A percentile compares a stretch with the other conserved stretches of the same genome.
Evolutionary conservation across 2,329 filamentous ascomycete species (phyloP).

Genomic region (Beauveria sp.): DNA sequence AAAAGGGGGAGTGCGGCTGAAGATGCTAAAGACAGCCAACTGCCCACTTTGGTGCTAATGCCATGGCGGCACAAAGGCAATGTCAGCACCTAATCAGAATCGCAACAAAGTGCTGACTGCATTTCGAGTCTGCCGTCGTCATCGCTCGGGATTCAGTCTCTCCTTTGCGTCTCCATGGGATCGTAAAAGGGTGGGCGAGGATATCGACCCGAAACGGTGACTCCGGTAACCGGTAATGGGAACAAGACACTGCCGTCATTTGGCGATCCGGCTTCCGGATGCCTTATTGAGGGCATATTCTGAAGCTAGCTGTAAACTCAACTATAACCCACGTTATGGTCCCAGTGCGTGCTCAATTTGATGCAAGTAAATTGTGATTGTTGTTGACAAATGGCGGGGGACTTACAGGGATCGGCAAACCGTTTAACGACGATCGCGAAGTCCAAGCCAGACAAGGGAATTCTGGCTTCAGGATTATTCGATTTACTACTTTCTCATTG

Average conservation of each 20-base stretch:
- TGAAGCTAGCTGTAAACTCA: background rate
- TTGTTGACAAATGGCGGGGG: no score
- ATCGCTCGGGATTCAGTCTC: background rate
- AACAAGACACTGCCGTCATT: background rate
- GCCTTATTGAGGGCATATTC: background rate
- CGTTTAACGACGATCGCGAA: no score
- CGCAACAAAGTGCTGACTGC: background rate
- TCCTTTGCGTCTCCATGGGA: background rate
- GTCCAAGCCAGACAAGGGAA: no score
- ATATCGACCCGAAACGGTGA: background rate
- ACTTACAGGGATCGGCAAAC: no score
- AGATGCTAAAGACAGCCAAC: background rate
- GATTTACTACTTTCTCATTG: no score
- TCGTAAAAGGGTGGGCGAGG: background rate
- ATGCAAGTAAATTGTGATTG: no score
- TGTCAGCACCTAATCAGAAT: slow-evolving; percentile 10
- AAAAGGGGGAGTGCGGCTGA: background rate
- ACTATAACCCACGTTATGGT: no score
- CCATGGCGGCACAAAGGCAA: background rate
- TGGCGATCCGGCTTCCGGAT: background rate
- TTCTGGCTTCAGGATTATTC: no score
- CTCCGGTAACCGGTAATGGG: background rate
- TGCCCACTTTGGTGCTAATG: background rate
- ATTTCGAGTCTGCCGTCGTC: background rate
- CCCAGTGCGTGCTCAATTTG: no score